phyloP scores from a whole-genome alignment of 2,329 filamentous ascomycete genomes.

The Monilinia fructicola region DNA sequence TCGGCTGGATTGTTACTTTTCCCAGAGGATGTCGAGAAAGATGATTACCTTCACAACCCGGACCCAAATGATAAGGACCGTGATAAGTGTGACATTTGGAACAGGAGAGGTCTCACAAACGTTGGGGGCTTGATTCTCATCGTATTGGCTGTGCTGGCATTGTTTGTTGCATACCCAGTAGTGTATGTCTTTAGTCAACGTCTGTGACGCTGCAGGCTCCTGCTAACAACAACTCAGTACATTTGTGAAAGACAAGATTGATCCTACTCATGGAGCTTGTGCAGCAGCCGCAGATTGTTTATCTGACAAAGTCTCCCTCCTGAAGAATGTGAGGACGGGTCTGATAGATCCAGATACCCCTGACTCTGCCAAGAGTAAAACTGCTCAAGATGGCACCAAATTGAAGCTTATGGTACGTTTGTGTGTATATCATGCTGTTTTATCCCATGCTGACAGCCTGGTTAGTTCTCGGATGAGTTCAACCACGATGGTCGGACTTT shows the following conservation, averaged over 20 bases:
- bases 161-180: slow-evolving; percentile 70
- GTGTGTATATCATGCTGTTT: not conserved
- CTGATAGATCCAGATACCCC: slow-evolving; percentile 70
- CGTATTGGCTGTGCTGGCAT: slow-evolving; percentile 57
- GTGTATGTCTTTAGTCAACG: slow-evolving; percentile 53
- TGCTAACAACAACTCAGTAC: slow-evolving; percentile 48
- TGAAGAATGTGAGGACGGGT: slow-evolving; percentile 59
- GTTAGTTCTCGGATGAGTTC: slow-evolving; percentile 69
- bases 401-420: slow-evolving; percentile 60
- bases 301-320: slow-evolving; percentile 44
- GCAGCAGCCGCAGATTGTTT: slow-evolving; percentile 44
- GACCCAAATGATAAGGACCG: slow-evolving; percentile 62
- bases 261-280: slow-evolving; percentile 35
- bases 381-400: slow-evolving; percentile 56
- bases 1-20: slow-evolving; percentile 66
- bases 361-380: slow-evolving; percentile 54
- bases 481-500: slow-evolving; percentile 66
- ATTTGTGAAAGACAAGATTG: slow-evolving; percentile 50
- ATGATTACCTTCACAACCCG: slow-evolving; percentile 71
- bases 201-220: slow-evolving; percentile 1
- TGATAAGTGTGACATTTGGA: slow-evolving; percentile 64
- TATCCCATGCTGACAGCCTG: slow-evolving; percentile 18
- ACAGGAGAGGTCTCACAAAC: slow-evolving; percentile 62
- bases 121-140: slow-evolving; percentile 62
- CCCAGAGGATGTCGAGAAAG: slow-evolving; percentile 71